These are phyloP conservation scores for Cystobasidiopsis lactophilus DNA, from an alignment of 768 basidiomycete species.

Conservation along the genomic window DNA sequence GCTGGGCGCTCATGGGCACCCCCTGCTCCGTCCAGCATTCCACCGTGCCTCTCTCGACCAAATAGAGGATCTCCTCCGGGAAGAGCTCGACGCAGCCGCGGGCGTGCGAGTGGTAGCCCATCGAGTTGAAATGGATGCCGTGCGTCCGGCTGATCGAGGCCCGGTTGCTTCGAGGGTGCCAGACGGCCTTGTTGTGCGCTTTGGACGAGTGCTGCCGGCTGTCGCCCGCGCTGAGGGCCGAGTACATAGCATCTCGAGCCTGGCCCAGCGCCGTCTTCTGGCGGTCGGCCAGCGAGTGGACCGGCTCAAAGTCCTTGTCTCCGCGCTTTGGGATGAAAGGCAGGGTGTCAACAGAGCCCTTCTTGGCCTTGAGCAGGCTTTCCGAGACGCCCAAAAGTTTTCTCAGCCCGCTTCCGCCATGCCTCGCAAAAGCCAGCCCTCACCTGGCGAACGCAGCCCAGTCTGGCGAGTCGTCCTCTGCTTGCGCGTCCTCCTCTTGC, in stretches of 20 bases:
- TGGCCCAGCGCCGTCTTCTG: constrained; percentile 63
- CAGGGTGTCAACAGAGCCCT: constrained; percentile 24
- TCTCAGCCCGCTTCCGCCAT: background rate
- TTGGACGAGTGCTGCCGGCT: constrained; percentile 14
- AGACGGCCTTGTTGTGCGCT: constrained; percentile 51
- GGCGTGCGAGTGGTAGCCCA: constrained; percentile 42
- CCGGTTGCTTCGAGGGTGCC: constrained; percentile 44
- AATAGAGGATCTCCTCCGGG: constrained; percentile 85
- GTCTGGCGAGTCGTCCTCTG: constrained; percentile 16
- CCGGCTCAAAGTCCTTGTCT: constrained; percentile 92
- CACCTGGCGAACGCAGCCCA: constrained; percentile 16
- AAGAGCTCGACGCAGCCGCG: constrained; percentile 55
- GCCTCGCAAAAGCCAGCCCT: background rate
- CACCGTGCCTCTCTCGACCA: constrained; percentile 70
- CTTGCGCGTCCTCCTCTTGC: constrained; percentile 9
- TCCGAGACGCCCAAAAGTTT: background rate
- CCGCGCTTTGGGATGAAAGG: constrained; percentile 83
- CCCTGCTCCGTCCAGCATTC: constrained; percentile 39
- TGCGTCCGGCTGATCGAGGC: constrained; percentile 29
- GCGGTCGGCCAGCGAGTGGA: constrained; percentile 26
- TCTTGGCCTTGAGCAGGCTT: constrained; percentile 3
- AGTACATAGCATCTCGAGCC: constrained; percentile 66
- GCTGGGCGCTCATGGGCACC: constrained; percentile 68
- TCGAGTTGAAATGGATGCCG: constrained; percentile 58
- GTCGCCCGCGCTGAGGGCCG: constrained; percentile 33